Base-by-base conservation (phyloP, 306 rosid species). In the Begonia peltatifolia region DNA sequence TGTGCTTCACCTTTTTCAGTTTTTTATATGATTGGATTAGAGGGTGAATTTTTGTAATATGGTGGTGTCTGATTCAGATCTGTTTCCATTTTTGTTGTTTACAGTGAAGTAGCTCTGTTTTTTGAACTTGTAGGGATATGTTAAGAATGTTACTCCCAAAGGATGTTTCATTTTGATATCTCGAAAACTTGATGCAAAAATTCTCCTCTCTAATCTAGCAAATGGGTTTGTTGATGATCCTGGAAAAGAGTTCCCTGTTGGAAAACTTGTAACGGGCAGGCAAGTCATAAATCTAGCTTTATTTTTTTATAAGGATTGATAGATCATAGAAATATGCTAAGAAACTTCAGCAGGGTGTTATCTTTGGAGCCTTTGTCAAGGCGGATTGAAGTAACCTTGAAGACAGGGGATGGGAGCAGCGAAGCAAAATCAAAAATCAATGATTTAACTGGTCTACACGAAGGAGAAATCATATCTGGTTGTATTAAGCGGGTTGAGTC, bases 141-240 rank as follows among this genome's bases (percentile, higher is more conserved):
- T 90, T 30, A 90, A 90, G 67, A 73, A 70, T 71, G 69, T 86
- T 47, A 18, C 85, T 9, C 69, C 94, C 52, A 90, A 86, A 73
- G 99, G 95, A 47, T 90, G 99, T 63, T 90, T 86, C 68, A 76
- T 90, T 62, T 12, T 69, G 18, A 85, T 90, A 36, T 86, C 99
- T 5, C 77, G 95, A 52, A 77, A 77, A 54, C 60, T 85, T 71
- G 99, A 90, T 60, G 99, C 95, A 47, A 90, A 57, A 72, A 60
- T 90, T 73, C 99, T 80, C 23, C 53, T 86, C 53, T 86, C 94
- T 30, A 90, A 90, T 71, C 61, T 90, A 52, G 83, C 94, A 0
- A 76, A 90, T 59, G 78, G 76, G 58, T 90, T 53, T 71, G 71
- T 90, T 46, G 54, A 72, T 42, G 73, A 78, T 68, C 95, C 69